Evolutionary conservation across 306 rosid species (phyloP), one percentile per base, ranked within the genome.

Genomic region (Prinsepia uniflora): DNA sequence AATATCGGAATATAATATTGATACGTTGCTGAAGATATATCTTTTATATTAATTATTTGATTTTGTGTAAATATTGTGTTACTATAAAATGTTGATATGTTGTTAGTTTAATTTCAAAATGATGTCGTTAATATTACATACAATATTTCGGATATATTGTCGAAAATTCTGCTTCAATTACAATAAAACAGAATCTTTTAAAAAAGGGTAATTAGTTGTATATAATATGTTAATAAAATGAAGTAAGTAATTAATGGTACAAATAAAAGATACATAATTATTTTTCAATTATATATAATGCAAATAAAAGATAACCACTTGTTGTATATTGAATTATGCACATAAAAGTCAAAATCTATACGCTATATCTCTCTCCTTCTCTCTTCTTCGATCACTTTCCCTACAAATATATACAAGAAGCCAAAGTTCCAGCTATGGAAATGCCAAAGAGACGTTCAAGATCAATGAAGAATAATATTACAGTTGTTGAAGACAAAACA

Each of bases 331-430:
- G 19, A 60, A 12, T 50, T 1, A 40, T 24, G 42, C 61, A 66
- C 75, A 76, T 73, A 61, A 30, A 71, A 80, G 87, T 87, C 78
- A 73, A 72, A 77, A 55, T 74, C 49, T 73, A 49, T 6, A 66
- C 76, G 79, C 76, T 61, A 3, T 70, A 5, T 30, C 36, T 55
- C 34, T 58, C 22, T n/a, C 34, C 36, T 6, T 60, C 60, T 63
- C 46, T 56, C 13, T 30, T 30, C 36, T 30, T 30, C 30, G 30
- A 54, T 54, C 42, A 22, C 40, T 43, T 56, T 55, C 67, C 42
- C 67, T 54, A 45, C 47, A 49, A 64, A 48, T 50, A 71, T 50
- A 71, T 70, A 75, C 10, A 59, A 65, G 78, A 75, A 66, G 75
- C 75, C 67, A 47, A 50, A 65, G 50, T 42, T 42, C 14, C 48